Conservation (phyloP, 1,139 yeast genomes). For the Scheffersomyces lignicola region DNA sequence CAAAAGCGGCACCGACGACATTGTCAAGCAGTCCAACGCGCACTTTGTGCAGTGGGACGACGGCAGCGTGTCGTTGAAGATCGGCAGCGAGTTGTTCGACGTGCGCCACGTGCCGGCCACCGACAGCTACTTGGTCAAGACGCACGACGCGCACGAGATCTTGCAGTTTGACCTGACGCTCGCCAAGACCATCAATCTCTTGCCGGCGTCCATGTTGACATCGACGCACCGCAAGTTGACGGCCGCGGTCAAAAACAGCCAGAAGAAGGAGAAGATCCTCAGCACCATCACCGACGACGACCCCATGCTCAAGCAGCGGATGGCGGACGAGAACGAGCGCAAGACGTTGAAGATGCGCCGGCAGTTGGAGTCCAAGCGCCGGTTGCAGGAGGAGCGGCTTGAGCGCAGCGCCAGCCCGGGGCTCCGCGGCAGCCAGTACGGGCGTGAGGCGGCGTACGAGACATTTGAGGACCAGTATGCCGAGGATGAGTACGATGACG, state of each 20-base stretch:
- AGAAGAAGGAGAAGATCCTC: conserved; percentile 57
- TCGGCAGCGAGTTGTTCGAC: conserved; percentile 88
- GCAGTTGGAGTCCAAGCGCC: conserved; percentile 58
- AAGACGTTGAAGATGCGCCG: conserved; percentile 69
- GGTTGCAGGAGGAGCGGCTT: conserved; percentile 45
- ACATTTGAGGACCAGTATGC: conserved; percentile 42
- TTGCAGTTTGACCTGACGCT: conserved; percentile 56
- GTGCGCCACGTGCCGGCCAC: conserved; percentile 63
- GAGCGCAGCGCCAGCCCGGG: conserved; percentile 31
- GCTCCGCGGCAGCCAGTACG: conserved; percentile 13
- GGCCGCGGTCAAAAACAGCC: conserved; percentile 69
- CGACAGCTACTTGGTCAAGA: conserved; percentile 71
- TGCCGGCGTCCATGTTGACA: conserved; percentile 87
- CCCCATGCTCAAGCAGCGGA: conserved; percentile 82
- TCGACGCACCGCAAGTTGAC: conserved; percentile 80
- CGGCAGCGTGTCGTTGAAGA: conserved; percentile 79
- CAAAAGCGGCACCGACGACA: conserved; percentile 58
- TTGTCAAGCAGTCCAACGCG: conserved; percentile 83
- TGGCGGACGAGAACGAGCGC: conserved; percentile 77
- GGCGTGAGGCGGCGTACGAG: conserved; percentile 40
- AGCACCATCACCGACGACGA: conserved; percentile 76
- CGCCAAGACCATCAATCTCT: conserved; percentile 63
- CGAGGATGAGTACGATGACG: conserved; percentile 46
- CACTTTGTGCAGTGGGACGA: conserved; percentile 94
- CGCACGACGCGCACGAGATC: conserved; percentile 71